Percentiles rank a stretch among this genome's conserved stretches.
These are phyloP conservation scores for Fusarium sterilihyphosum DNA, from an alignment of 2,329 filamentous ascomycete species.

Conservation along the genomic window DNA sequence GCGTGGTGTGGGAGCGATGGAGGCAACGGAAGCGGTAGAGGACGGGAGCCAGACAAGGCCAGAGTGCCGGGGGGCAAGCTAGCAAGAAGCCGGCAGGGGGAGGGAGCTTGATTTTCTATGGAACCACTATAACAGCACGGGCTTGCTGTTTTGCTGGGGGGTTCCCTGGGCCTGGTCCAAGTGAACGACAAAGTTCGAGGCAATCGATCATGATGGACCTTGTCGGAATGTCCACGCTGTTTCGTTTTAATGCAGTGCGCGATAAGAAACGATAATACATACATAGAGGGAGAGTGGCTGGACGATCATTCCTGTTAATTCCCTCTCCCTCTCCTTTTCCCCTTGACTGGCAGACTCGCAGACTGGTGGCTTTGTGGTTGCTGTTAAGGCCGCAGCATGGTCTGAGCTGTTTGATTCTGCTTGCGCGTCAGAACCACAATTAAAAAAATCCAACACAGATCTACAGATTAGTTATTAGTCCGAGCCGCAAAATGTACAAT, in stretches of 20 bases:
- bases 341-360: not conserved
- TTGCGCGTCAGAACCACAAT: conserved; percentile 32
- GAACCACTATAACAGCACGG: conserved; percentile 8
- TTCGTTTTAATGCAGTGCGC: not conserved
- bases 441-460: conserved; percentile 22
- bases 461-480: conserved; percentile 27
- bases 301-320: not conserved
- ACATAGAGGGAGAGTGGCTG: not conserved
- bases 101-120: not conserved
- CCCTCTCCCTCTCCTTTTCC: not conserved
- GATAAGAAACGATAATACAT: not conserved
- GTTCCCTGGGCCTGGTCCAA: not conserved
- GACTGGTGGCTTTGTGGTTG: not conserved
- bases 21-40: not conserved
- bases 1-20: not conserved
- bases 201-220: conserved; percentile 5
- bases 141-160: not conserved
- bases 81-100: not conserved
- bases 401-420: conserved; percentile 26
- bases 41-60: conserved; percentile 7
- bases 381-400: conserved; percentile 14
- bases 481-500: conserved; percentile 22
- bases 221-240: not conserved
- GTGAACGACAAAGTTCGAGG: not conserved
- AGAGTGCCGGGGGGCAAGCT: not conserved